These are phyloP conservation scores for Purpureocillium takamizusanense DNA, from an alignment of 2,329 filamentous ascomycete genomes.

Conservation along the genomic window DNA sequence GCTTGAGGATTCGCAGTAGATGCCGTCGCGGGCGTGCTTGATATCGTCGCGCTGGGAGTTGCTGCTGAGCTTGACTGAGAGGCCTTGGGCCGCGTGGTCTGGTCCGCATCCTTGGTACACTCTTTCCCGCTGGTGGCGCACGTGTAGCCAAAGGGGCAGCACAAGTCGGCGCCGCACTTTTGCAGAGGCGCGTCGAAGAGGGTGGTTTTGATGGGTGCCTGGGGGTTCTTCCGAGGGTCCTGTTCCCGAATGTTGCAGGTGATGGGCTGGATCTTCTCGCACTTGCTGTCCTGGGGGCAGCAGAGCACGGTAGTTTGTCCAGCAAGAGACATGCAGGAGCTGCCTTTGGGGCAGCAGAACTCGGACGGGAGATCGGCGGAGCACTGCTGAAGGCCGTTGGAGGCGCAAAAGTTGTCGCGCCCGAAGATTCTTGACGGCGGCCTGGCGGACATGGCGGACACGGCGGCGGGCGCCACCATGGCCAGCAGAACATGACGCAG, in stretches of 20 bases:
- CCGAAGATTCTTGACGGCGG: slow-evolving; percentile 25
- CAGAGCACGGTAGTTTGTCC: slow-evolving; percentile 60
- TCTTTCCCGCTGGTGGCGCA: slow-evolving; percentile 39
- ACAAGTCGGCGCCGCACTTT: slow-evolving; percentile 46
- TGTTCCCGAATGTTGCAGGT: slow-evolving; percentile 55
- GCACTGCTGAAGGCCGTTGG: slow-evolving; percentile 42
- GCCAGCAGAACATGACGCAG: slow-evolving; percentile 5
- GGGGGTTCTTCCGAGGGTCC: slow-evolving; percentile 46
- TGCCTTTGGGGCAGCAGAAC: slow-evolving; percentile 55
- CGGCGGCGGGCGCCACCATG: slow-evolving; percentile 2
- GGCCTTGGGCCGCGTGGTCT: slow-evolving; percentile 29
- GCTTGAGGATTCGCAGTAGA: slow-evolving; percentile 1
- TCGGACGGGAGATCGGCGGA: slow-evolving; percentile 44
- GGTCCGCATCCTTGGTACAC: slow-evolving; percentile 46
- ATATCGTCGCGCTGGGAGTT: slow-evolving; percentile 11
- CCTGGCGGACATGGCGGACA: background rate
- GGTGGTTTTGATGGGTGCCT: slow-evolving; percentile 57
- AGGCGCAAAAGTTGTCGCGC: slow-evolving; percentile 41
- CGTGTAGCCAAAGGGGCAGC: slow-evolving; percentile 65
- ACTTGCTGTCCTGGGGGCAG: slow-evolving; percentile 52
- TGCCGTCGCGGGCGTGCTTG: slow-evolving; percentile 12
- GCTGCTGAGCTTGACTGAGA: slow-evolving; percentile 11
- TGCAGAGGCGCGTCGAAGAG: slow-evolving; percentile 46
- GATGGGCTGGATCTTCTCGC: slow-evolving; percentile 53
- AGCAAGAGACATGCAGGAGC: slow-evolving; percentile 52